Evolutionary conservation across 1,284 basidiomycete species (phyloP).

Genomic region (Stygiomarasmius scandens): DNA sequence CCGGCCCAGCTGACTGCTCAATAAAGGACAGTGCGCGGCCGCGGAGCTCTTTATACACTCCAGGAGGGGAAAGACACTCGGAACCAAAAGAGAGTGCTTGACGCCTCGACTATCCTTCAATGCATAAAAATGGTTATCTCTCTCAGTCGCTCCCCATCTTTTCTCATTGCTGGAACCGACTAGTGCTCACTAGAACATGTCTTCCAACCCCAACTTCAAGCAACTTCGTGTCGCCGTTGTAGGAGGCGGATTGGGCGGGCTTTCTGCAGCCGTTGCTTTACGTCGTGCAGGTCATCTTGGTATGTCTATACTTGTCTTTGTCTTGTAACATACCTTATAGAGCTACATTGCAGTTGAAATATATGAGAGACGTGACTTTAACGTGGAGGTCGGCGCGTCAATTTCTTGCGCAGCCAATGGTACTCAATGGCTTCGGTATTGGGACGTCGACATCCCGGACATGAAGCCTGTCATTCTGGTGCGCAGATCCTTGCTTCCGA

Average conservation of each 20-base stretch:
- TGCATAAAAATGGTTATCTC: not conserved
- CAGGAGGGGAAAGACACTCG: no score
- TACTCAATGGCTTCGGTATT: constrained; percentile 35
- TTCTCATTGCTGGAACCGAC: not conserved
- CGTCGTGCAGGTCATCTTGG: constrained; percentile 18
- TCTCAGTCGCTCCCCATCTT: not conserved
- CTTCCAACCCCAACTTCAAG: constrained; percentile 13
- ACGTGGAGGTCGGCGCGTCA: constrained; percentile 35
- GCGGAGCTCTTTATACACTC: no score
- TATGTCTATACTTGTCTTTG: not conserved
- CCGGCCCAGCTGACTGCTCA: no score
- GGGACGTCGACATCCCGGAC: constrained; percentile 33
- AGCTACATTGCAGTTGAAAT: constrained; percentile 20
- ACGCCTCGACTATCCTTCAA: not conserved
- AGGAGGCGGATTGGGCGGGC: constrained; percentile 18
- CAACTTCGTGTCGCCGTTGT: constrained; percentile 18
- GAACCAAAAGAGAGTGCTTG: no score
- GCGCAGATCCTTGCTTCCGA: not conserved
- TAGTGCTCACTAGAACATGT: not conserved
- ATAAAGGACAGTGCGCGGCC: no score
- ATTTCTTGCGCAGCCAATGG: constrained; percentile 38
- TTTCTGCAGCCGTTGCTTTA: constrained; percentile 16
- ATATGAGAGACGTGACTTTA: constrained; percentile 32
- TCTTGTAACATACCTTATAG: not conserved
- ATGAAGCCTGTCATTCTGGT: constrained; percentile 33